Evolutionary conservation across 331 rosid species (phyloP).

Genomic region (Quercus tomentella): DNA sequence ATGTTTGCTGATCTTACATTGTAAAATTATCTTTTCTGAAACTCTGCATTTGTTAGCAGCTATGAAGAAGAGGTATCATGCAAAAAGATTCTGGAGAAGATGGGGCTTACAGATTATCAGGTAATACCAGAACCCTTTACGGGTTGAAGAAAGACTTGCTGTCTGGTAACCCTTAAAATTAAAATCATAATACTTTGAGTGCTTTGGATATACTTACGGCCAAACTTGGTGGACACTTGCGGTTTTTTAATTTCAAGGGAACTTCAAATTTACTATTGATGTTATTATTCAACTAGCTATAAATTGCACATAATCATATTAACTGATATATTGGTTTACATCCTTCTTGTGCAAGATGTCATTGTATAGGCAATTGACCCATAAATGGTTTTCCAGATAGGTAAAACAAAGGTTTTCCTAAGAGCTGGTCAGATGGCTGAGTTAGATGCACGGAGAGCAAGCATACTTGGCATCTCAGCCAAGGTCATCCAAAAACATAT

Average conservation of each 20-base stretch:
- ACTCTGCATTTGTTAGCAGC: conserved; percentile 42
- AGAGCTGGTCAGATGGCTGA: conserved; percentile 93
- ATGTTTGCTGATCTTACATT: conserved; percentile 16
- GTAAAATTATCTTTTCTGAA: conserved; percentile 19
- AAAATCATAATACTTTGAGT: background rate
- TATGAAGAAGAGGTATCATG: conserved; percentile 63
- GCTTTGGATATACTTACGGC: background rate
- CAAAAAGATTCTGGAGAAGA: conserved; percentile 57
- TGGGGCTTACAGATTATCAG: conserved; percentile 76
- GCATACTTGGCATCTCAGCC: conserved; percentile 44
- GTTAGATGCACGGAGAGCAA: conserved; percentile 65
- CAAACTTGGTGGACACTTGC: background rate
- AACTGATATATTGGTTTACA: background rate
- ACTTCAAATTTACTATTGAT: conserved; percentile 3
- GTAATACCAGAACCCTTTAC: conserved; percentile 36
- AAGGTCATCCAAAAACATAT: conserved; percentile 49
- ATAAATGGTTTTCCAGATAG: conserved; percentile 54
- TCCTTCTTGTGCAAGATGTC: conserved; percentile 14
- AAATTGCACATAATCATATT: conserved; percentile 5
- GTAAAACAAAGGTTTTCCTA: conserved; percentile 68
- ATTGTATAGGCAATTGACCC: conserved; percentile 15
- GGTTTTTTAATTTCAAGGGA: background rate
- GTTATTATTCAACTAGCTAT: background rate
- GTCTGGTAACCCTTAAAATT: no score
- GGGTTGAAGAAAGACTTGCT: background rate